phyloP scores from a whole-genome alignment of 352 stramenopile species.

The Pythium folliculosum region DNA sequence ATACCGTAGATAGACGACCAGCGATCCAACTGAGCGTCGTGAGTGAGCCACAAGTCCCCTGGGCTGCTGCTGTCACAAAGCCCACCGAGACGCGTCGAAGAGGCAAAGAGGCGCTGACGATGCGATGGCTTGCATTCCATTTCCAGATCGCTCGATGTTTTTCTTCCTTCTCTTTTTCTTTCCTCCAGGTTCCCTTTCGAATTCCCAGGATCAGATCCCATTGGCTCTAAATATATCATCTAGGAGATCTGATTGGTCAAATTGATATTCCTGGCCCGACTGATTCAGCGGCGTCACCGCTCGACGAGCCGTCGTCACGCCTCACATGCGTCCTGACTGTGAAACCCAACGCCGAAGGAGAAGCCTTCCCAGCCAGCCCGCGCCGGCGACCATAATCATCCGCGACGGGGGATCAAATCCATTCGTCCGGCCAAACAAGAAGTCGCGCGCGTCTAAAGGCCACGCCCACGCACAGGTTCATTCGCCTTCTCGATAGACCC shows the following conservation, averaged over 20 bases:
- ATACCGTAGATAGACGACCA: too few relatives aligned
- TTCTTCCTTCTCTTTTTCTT: neutral
- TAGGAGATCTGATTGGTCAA: neutral
- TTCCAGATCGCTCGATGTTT: neutral
- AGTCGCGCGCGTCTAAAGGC: neutral
- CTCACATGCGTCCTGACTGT: neutral
- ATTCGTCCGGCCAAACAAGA: too few relatives aligned
- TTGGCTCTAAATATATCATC: neutral
- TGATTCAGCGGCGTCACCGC: neutral
- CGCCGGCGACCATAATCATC: conserved; percentile 1
- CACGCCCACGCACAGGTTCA: neutral
- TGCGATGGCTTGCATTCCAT: neutral
- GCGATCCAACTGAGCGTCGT: too few relatives aligned
- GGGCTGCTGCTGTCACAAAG: too few relatives aligned
- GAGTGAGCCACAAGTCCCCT: too few relatives aligned
- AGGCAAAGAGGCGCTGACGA: too few relatives aligned
- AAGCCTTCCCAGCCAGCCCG: neutral
- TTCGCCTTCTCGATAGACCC: too few relatives aligned
- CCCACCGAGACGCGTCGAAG: too few relatives aligned
- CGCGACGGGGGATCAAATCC: too few relatives aligned
- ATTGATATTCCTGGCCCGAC: neutral
- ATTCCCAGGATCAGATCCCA: neutral
- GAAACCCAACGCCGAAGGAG: neutral
- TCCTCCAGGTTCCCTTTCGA: neutral
- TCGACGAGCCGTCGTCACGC: neutral